These are phyloP conservation scores for Xylaria telfairii DNA, from an alignment of 495 filamentous ascomycete species.

Conservation along the genomic window DNA sequence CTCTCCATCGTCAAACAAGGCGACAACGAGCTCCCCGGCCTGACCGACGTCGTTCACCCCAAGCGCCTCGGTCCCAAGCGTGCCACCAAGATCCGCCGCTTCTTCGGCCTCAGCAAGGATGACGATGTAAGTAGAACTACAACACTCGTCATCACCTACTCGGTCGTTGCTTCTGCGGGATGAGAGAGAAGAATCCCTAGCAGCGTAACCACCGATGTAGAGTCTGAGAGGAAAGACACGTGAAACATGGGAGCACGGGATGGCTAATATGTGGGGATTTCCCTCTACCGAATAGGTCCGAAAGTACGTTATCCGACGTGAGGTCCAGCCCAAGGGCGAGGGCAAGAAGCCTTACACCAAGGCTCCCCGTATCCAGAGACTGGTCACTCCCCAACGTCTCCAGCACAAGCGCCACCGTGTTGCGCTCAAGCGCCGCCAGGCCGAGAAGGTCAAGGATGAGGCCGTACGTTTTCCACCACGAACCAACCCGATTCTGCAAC, in stretches of 20 bases:
- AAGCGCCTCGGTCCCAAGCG: conserved; percentile 99
- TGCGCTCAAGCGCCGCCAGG: conserved; percentile 94
- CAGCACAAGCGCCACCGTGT: conserved; percentile 98
- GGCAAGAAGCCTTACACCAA: conserved; percentile 98
- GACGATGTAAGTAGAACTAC: conserved; percentile 88
- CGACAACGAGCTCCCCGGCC: conserved; percentile 87
- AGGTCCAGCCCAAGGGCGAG: conserved; percentile 92
- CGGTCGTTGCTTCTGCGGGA: conserved; percentile 50
- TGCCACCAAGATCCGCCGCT: conserved; percentile 97
- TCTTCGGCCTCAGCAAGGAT: conserved; percentile 99
- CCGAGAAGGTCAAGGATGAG: conserved; percentile 96
- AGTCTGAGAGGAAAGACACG: conserved; percentile 53
- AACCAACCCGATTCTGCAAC: background rate
- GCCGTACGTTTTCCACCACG: conserved; percentile 71
- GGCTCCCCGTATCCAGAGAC: conserved; percentile 98
- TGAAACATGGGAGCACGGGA: conserved; percentile 27
- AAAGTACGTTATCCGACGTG: conserved; percentile 99
- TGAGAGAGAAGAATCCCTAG: conserved; percentile 50
- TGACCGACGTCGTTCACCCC: conserved; percentile 95
- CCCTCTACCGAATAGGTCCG: conserved; percentile 66
- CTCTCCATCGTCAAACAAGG: conserved; percentile 97
- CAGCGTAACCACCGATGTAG: conserved; percentile 53
- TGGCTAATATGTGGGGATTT: conserved; percentile 48
- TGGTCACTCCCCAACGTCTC: conserved; percentile 98
- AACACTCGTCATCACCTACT: conserved; percentile 64